A percentile compares a stretch with the other conserved stretches of the same genome.
Conservation (phyloP, 1,139 yeast species). For the Dujonia santamariae region DNA sequence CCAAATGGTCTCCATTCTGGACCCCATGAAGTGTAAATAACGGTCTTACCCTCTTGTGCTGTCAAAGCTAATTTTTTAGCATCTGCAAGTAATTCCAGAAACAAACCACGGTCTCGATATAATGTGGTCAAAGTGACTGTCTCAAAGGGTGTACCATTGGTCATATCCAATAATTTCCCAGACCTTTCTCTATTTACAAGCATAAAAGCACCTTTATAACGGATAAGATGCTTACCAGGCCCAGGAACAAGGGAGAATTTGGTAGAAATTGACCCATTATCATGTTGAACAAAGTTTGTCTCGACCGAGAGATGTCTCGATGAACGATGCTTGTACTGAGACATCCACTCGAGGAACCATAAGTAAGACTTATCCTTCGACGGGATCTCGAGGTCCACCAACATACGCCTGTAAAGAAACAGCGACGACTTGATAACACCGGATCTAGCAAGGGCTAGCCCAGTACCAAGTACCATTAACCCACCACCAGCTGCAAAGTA, state of each 20-base stretch:
- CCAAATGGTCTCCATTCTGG: conserved; percentile 99
- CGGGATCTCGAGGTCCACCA: conserved; percentile 91
- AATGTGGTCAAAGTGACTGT: conserved; percentile 90
- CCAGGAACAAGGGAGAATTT: conserved; percentile 95
- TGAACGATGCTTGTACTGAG: conserved; percentile 66
- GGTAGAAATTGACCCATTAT: conserved; percentile 87
- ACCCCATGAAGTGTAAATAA: conserved; percentile 90
- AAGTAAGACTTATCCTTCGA: conserved; percentile 89
- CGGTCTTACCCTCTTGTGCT: conserved; percentile 90
- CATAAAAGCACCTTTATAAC: conserved; percentile 86
- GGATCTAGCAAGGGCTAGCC: conserved; percentile 72
- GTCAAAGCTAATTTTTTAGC: conserved; percentile 83
- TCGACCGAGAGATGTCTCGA: conserved; percentile 90
- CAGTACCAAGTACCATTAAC: conserved; percentile 87
- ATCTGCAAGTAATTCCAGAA: conserved; percentile 71
- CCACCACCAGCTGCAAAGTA: conserved; percentile 99
- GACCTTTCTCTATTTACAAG: conserved; percentile 86
- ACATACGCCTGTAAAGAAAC: conserved; percentile 73
- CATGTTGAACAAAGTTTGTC: conserved; percentile 84
- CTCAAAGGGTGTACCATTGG: conserved; percentile 92
- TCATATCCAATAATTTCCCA: conserved; percentile 83
- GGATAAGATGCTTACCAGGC: conserved; percentile 88
- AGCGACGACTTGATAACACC: conserved; percentile 63
- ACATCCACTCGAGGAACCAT: conserved; percentile 98
- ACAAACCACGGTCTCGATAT: conserved; percentile 73